Evolutionary conservation across 441 rosid genomes (phyloP).

Genomic region (Theobroma grandiflorum): DNA sequence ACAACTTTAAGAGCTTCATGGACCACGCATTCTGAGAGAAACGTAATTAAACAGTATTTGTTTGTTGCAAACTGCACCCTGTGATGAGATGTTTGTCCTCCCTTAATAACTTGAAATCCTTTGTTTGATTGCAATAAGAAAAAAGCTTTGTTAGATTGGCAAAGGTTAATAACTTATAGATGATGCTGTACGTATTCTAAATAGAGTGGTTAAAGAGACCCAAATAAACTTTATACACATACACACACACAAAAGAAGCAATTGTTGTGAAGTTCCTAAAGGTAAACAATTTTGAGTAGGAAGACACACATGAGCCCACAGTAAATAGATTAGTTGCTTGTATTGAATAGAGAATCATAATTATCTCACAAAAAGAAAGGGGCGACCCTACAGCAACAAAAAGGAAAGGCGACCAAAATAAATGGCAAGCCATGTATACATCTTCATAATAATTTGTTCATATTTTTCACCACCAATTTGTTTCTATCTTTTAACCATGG

Average conservation of each 20-base stretch:
- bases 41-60: background rate
- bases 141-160: too few relatives aligned
- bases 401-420: background rate
- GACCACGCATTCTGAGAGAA: background rate
- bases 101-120: too few relatives aligned
- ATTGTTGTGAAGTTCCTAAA: background rate
- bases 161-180: too few relatives aligned
- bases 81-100: too few relatives aligned
- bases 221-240: too few relatives aligned
- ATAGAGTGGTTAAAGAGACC: too few relatives aligned
- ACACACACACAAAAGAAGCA: background rate
- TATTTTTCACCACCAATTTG: background rate
- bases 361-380: too few relatives aligned
- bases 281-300: background rate
- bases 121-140: too few relatives aligned
- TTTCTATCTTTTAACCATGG: background rate
- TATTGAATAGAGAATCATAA: slow-evolving; percentile 1
- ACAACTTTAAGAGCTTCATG: background rate
- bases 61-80: background rate
- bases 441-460: background rate
- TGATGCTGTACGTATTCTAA: too few relatives aligned
- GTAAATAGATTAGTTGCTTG: background rate
- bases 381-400: background rate
- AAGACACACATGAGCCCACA: background rate
- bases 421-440: background rate